Evolutionary conservation across 2,329 filamentous ascomycete species (phyloP), one percentile per base, ranked within the genome.

Genomic region (Xylariales sp.): DNA sequence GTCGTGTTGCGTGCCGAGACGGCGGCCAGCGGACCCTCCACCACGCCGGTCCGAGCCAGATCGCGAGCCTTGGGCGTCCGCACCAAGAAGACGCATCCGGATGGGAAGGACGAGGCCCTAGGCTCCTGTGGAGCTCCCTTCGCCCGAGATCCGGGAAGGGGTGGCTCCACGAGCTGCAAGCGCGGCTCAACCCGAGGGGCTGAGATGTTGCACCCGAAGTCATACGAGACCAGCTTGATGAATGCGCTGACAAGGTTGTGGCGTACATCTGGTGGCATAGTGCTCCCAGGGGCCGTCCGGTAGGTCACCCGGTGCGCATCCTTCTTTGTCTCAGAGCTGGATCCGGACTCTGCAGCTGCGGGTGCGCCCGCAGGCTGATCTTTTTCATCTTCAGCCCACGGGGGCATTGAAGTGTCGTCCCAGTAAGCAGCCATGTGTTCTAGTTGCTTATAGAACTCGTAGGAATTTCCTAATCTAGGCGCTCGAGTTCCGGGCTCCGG

Each of bases 401-500:
- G 50, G 12, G 49, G 53, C 23, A 57, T 33, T 5, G 75, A 76
- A 0, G 77, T 74, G 49, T 83, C 79, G 21, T 80, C 74, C 79
- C 79, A 83, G 50, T 70, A 83, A 1, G 64, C 52, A 3, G 76
- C 74, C 51, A 81, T 70, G 18, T 68, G 55, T 49, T 83, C 79
- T 15, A 83, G 63, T 47, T 77, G 74, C 37, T 76, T 75, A 59
- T 74, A 83, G 57, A 83, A 83, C 56, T 83, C 79, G 48, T 81
- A 83, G 5, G 75, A 71, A 47, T 81, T 81, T 12, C 79, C 79
- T 6, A 83, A 59, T 6, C 78, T 72, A 20, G 71, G 67, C 24
- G 72, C 64, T 31, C 67, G 60, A 49, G 72, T 70, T 28, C 78
- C 79, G 28, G 68, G 69, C 23, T 69, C 67, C 1, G 74, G 62